Conservation (phyloP, 208 protist species). For the Acanthamoeba comandoni region DNA sequence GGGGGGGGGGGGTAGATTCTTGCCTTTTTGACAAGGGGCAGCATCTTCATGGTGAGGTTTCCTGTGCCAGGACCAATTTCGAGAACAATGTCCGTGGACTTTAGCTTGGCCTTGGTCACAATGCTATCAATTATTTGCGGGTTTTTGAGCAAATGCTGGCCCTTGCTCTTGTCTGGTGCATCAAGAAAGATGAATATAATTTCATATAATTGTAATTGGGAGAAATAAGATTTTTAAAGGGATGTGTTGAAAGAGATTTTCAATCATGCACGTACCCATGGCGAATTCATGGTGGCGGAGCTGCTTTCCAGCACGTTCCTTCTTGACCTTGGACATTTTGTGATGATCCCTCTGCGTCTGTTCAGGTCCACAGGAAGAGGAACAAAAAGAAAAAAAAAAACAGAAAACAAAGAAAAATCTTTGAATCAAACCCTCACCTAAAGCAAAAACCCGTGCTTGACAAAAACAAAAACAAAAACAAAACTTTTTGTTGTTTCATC, state of each 20-base stretch:
- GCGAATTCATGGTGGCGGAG: constrained; percentile 57
- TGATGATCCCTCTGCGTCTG: neutral
- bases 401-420: neutral
- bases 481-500: too few species aligned
- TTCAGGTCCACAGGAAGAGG: neutral
- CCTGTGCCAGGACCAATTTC: constrained; percentile 99
- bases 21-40: constrained; percentile 91
- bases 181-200: neutral
- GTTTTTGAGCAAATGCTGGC: constrained; percentile 99
- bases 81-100: constrained; percentile 97
- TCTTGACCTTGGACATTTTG: constrained; percentile 49
- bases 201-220: neutral
- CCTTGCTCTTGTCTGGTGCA: constrained; percentile 94
- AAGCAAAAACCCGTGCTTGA: too few species aligned
- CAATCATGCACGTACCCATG: constrained; percentile 34
- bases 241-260: too few species aligned
- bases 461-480: too few species aligned
- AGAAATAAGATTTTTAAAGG: neutral
- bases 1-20: too few species aligned
- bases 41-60: constrained; percentile 98
- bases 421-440: too few species aligned
- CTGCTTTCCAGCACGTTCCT: constrained; percentile 34
- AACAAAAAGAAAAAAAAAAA: constrained; percentile 29
- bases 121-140: constrained; percentile 97
- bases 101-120: constrained; percentile 94